These are phyloP conservation scores for Larix kaempferi DNA, from an alignment of 75 land plant genomes.

Conservation along the genomic window DNA sequence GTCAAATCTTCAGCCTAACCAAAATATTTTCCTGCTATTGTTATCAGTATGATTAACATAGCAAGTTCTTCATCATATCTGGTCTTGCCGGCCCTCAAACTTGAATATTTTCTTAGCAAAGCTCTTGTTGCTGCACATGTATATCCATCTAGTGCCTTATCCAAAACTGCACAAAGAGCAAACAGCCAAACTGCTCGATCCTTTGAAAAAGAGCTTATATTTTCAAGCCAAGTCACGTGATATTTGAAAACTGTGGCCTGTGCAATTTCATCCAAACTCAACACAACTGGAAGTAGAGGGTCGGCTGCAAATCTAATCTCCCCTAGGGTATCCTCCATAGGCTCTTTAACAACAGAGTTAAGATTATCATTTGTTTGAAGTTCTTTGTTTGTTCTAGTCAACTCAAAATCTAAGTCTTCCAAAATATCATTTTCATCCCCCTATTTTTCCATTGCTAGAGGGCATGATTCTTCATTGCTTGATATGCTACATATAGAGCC, in stretches of 20 bases:
- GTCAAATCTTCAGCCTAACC: conserved; percentile 49
- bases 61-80: conserved; percentile 66
- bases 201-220: conserved; percentile 27
- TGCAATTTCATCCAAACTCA: conserved; percentile 63
- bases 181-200: conserved; percentile 76
- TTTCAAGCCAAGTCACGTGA: conserved; percentile 53
- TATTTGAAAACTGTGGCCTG: conserved; percentile 60
- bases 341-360: background rate
- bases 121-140: conserved; percentile 73
- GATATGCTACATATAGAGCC: conserved; percentile 6
- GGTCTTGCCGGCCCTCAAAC: conserved; percentile 42
- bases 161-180: conserved; percentile 75
- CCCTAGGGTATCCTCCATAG: conserved; percentile 1
- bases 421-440: conserved; percentile 14
- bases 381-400: background rate
- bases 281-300: conserved; percentile 47
- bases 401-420: background rate
- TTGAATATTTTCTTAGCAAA: conserved; percentile 75
- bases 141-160: conserved; percentile 75
- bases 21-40: conserved; percentile 83
- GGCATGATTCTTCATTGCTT: conserved; percentile 9
- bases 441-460: conserved; percentile 9
- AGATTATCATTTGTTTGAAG: background rate
- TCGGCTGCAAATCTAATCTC: background rate
- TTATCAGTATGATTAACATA: conserved; percentile 79